Conservation (phyloP, 2,329 filamentous ascomycete genomes). For the Hypoxylon sp. region DNA sequence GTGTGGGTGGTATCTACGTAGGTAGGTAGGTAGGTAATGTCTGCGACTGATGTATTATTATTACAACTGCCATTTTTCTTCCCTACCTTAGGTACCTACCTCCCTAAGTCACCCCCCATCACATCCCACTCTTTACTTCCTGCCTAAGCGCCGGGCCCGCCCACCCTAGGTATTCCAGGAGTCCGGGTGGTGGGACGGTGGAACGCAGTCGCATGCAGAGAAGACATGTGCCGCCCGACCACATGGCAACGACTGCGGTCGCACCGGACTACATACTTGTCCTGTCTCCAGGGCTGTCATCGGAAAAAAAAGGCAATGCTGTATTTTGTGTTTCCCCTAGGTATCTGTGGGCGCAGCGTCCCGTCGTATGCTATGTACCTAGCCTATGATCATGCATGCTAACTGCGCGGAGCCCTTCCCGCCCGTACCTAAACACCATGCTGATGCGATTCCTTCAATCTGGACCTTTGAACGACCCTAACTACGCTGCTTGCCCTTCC, state of each 20-base stretch:
- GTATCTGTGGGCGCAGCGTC: neutral
- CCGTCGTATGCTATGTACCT: neutral
- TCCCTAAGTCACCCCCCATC: no score
- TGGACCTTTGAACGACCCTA: constrained; percentile 15
- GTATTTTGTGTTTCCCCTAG: constrained; percentile 5
- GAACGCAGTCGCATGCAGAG: constrained; percentile 18
- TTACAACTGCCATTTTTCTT: no score
- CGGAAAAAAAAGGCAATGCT: constrained; percentile 4
- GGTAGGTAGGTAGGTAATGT: no score
- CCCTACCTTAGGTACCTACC: no score
- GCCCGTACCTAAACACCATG: constrained; percentile 37
- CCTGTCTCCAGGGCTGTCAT: constrained; percentile 1
- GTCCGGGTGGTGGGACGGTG: constrained; percentile 13
- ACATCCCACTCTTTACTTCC: constrained; percentile 1
- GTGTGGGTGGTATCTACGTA: neutral
- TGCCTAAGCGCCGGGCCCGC: constrained; percentile 10
- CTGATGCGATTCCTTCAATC: constrained; percentile 35
- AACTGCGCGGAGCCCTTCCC: constrained; percentile 14
- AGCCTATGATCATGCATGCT: constrained; percentile 14
- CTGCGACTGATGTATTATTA: neutral
- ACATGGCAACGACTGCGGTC: constrained; percentile 1
- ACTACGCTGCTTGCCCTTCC: constrained; percentile 18
- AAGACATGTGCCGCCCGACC: constrained; percentile 29
- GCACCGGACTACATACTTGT: neutral
- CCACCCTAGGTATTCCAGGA: constrained; percentile 32